These are phyloP conservation scores for Ustilago hordei DNA, from an alignment of 1,284 basidiomycete genomes.

Conservation along the genomic window DNA sequence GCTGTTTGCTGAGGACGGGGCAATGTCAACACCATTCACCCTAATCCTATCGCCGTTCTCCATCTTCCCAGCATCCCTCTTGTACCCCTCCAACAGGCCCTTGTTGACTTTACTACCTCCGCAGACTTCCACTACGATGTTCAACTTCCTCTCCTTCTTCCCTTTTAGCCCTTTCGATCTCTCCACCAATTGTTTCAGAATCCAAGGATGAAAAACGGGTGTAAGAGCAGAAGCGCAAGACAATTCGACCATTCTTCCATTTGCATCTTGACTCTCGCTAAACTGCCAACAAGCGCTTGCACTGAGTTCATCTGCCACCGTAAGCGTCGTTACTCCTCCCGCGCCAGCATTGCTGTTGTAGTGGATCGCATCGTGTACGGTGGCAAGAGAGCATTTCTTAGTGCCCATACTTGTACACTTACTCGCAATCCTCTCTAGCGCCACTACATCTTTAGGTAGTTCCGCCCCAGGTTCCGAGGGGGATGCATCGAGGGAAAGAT, in stretches of 20 bases:
- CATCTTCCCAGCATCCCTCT: conserved; percentile 10
- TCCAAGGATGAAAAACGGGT: conserved; percentile 51
- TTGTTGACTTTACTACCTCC: conserved; percentile 55
- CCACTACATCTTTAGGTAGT: conserved; percentile 20
- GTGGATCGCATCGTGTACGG: conserved; percentile 44
- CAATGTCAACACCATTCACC: conserved; percentile 24
- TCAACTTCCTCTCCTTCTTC: conserved; percentile 19
- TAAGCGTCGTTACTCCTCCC: conserved; percentile 27
- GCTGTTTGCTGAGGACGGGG: not conserved
- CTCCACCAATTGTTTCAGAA: conserved; percentile 26
- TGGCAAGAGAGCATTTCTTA: conserved; percentile 38
- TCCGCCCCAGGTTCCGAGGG: not conserved
- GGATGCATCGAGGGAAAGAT: conserved; percentile 33
- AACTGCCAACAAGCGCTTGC: conserved; percentile 53
- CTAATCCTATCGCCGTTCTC: conserved; percentile 12
- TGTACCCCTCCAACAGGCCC: conserved; percentile 25
- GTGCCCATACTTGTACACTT: conserved; percentile 66
- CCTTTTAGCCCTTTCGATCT: conserved; percentile 1
- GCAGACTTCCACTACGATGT: conserved; percentile 63
- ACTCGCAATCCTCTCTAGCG: conserved; percentile 47
- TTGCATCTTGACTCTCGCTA: conserved; percentile 4
- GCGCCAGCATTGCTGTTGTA: conserved; percentile 26
- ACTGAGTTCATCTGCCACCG: conserved; percentile 53
- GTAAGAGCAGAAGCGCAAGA: conserved; percentile 57
- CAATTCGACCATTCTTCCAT: conserved; percentile 57